Percentiles rank a stretch among this genome's conserved stretches.
Conservation (phyloP, 1,284 basidiomycete genomes). For the Limonomyces culmigenus region DNA sequence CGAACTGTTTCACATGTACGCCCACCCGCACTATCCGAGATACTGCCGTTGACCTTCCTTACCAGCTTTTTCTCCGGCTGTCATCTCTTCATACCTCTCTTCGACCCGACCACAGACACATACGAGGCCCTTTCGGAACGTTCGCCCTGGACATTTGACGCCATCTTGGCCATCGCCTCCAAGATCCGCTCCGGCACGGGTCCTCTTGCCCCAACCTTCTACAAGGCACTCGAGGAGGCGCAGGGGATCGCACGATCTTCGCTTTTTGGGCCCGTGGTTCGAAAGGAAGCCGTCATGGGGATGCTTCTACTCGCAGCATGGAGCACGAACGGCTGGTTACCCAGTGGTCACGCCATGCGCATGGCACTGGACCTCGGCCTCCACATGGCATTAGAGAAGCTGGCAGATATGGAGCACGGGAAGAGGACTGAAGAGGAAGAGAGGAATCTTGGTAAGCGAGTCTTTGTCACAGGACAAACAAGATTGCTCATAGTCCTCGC, state of each 20-base stretch:
- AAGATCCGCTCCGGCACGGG: conserved; percentile 85
- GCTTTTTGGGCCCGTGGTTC: conserved; percentile 79
- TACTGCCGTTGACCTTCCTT: too few relatives aligned
- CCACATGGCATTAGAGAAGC: conserved; percentile 78
- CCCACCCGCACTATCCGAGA: conserved; percentile 4
- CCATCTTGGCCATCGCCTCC: conserved; percentile 78
- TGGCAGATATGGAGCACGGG: conserved; percentile 60
- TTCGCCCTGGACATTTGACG: conserved; percentile 85
- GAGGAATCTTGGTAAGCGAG: too few relatives aligned
- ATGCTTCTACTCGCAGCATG: conserved; percentile 85
- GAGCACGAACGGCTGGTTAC: conserved; percentile 89
- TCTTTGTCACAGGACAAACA: too few relatives aligned
- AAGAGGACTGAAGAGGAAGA: conserved; percentile 55
- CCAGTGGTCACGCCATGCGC: conserved; percentile 82
- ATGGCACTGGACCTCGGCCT: conserved; percentile 90
- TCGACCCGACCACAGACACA: conserved; percentile 80
- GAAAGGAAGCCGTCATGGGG: conserved; percentile 90
- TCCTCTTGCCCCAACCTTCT: conserved; percentile 70
- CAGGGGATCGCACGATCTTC: conserved; percentile 88
- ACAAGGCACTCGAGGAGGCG: conserved; percentile 82
- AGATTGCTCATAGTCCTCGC: conserved; percentile 8
- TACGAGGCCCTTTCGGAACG: conserved; percentile 81
- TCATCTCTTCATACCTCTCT: conserved; percentile 87
- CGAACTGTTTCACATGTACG: conserved; percentile 69
- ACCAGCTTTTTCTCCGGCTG: conserved; percentile 91